phyloP scores from a whole-genome alignment of 2,329 filamentous ascomycete species.

The Aspergillus ochraceus region DNA sequence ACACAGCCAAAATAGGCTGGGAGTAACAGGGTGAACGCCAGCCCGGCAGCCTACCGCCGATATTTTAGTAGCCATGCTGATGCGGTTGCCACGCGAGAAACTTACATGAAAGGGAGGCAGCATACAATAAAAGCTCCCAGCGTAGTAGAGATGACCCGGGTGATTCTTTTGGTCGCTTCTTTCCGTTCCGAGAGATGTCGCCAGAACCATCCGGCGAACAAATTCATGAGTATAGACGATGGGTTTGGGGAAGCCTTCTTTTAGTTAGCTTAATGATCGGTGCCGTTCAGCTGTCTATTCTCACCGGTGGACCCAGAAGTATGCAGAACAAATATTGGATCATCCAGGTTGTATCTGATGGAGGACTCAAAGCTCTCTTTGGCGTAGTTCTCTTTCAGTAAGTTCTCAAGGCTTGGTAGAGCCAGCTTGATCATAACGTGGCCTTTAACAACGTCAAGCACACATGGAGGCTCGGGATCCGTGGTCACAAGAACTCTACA shows the following conservation, averaged over 20 bases:
- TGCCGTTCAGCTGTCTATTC: too few species aligned
- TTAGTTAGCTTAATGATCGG: too few species aligned
- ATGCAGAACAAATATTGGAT: neutral
- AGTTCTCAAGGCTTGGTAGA: neutral
- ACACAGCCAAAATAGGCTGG: neutral
- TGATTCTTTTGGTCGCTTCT: neutral
- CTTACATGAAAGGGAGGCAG: constrained; percentile 3
- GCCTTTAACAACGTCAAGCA: neutral
- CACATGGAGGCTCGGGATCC: constrained; percentile 1
- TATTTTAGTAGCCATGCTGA: too few species aligned
- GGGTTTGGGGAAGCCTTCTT: constrained; percentile 3
- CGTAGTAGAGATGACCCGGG: neutral
- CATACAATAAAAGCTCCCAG: neutral
- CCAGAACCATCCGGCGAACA: neutral
- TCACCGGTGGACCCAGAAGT: neutral
- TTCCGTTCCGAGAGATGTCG: neutral
- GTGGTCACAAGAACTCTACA: constrained; percentile 2
- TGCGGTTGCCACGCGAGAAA: too few species aligned
- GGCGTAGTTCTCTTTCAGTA: neutral
- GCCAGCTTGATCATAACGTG: neutral
- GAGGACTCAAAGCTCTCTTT: too few species aligned
- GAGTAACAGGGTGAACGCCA: neutral
- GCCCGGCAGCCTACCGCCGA: neutral
- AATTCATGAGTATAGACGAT: constrained; percentile 1
- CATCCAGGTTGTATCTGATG: neutral